Conservation (phyloP, 768 basidiomycete genomes). For the Lactifluus volemus region DNA sequence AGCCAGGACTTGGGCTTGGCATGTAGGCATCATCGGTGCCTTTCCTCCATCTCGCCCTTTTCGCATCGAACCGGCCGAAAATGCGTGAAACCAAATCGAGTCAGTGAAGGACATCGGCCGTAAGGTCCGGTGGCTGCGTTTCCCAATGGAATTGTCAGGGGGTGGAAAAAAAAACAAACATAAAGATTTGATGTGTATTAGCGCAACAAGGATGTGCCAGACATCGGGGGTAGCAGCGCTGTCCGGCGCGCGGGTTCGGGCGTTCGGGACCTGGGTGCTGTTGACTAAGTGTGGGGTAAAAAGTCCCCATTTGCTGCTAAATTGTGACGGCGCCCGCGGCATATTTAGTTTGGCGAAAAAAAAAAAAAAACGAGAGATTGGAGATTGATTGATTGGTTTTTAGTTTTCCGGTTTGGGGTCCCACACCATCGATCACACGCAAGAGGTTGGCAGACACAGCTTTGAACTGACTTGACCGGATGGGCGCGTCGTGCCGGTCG, state of each 20-base stretch:
- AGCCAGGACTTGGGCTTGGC: not conserved
- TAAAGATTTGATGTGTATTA: not conserved
- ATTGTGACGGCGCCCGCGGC: not conserved
- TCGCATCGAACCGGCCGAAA: not conserved
- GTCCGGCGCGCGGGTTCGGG: not conserved
- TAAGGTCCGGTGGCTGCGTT: not conserved
- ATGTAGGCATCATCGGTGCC: not conserved
- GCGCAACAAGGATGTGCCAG: conserved; percentile 1
- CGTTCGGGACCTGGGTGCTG: not conserved
- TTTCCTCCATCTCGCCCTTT: not conserved
- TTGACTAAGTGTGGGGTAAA: not conserved
- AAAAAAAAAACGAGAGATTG: not conserved
- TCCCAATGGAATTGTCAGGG: not conserved
- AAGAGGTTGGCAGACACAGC: no score
- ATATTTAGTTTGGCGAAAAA: not conserved
- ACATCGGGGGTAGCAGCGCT: not conserved
- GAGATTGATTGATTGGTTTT: not conserved
- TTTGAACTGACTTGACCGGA: no score
- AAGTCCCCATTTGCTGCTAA: not conserved
- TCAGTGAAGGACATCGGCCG: not conserved
- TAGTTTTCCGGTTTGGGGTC: conserved; percentile 3
- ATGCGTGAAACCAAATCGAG: not conserved
- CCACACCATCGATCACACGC: not conserved
- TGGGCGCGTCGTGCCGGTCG: not conserved
- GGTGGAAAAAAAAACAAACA: not conserved